These are phyloP conservation scores for Delphinella strobiligena DNA, from an alignment of 2,329 filamentous ascomycete genomes.

Conservation along the genomic window DNA sequence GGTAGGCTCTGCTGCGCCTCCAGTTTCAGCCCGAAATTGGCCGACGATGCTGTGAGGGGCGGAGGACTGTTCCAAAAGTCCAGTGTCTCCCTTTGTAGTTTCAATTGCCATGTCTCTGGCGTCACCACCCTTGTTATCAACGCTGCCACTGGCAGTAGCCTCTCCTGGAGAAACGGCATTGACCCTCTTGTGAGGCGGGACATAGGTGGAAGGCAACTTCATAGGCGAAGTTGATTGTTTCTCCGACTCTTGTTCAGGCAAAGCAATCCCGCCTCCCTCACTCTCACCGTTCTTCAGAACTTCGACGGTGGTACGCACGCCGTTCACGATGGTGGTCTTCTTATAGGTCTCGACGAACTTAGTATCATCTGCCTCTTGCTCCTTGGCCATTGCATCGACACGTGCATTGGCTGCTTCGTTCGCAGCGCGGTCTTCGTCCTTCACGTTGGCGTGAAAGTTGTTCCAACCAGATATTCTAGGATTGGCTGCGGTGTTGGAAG, in stretches of 20 bases:
- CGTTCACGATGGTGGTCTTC: background rate
- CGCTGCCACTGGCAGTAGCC: no score
- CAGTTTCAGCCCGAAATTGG: no score
- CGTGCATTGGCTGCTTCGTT: background rate
- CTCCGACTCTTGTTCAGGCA: background rate
- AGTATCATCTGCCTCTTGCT: background rate
- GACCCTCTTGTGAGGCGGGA: background rate
- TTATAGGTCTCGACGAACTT: background rate
- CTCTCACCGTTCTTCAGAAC: background rate
- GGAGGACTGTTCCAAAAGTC: no score
- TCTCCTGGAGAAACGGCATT: no score
- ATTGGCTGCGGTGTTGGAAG: no score
- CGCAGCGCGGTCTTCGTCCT: background rate
- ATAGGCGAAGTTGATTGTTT: background rate
- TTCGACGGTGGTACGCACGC: background rate
- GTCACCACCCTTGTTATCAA: background rate
- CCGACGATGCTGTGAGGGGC: no score
- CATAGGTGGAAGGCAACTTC: background rate
- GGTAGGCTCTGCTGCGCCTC: no score
- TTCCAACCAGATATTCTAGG: background rate
- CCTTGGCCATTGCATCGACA: background rate
- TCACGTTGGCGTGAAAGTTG: background rate
- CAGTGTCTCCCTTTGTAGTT: no score
- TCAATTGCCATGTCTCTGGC: no score
- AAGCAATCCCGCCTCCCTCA: background rate